phyloP scores from a whole-genome alignment of 768 basidiomycete species.

The Lactifluus pinguis region DNA sequence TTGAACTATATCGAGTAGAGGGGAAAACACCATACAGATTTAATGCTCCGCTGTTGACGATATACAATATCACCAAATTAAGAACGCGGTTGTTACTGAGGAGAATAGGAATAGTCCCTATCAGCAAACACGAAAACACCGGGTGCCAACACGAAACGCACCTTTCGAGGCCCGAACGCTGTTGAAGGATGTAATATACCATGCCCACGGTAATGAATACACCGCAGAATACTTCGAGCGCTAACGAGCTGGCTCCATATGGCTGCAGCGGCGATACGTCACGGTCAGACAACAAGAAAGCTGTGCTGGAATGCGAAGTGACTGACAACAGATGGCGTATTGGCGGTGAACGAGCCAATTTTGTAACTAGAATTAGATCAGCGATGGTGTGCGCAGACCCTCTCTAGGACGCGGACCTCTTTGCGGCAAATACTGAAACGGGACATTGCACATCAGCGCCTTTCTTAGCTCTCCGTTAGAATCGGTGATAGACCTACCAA shows the following conservation, averaged over 20 bases:
- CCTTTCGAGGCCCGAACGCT: not conserved
- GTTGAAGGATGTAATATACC: conserved; percentile 9
- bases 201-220: conserved; percentile 3
- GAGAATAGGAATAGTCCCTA: too few relatives aligned
- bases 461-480: not conserved
- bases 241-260: not conserved
- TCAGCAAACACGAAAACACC: not conserved
- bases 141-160: not conserved
- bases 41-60: conserved; percentile 7
- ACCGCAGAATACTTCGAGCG: conserved; percentile 4
- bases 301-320: too few relatives aligned
- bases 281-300: not conserved
- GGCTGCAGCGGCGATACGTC: not conserved
- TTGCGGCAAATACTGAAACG: not conserved
- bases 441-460: not conserved
- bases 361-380: not conserved
- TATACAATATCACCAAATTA: conserved; percentile 1
- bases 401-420: not conserved
- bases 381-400: not conserved
- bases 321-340: conserved; percentile 1
- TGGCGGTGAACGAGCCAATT: not conserved
- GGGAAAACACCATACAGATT: not conserved
- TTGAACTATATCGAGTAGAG: not conserved
- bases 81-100: conserved; percentile 2
- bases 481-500: not conserved